These are phyloP conservation scores for Byssochlamys sp. DNA, from an alignment of 2,329 filamentous ascomycete species.

Conservation along the genomic window DNA sequence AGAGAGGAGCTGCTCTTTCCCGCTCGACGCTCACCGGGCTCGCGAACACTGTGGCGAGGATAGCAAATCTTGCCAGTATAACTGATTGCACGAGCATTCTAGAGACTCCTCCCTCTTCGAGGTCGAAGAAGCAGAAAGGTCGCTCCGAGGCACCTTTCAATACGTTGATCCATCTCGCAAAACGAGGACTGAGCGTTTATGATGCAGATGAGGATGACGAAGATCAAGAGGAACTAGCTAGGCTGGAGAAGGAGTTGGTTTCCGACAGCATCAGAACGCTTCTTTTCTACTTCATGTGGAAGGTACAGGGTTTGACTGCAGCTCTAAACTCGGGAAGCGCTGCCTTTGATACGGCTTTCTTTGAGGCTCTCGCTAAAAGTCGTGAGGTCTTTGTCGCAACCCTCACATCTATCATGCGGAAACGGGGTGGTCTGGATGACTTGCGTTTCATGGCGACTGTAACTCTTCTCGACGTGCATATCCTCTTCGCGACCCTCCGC, in stretches of 20 bases:
- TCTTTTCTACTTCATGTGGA: conserved; percentile 94
- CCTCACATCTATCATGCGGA: conserved; percentile 42
- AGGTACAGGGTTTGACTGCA: conserved; percentile 53
- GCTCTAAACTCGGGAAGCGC: conserved; percentile 46
- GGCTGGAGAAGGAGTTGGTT: conserved; percentile 69
- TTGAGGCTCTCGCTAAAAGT: conserved; percentile 57
- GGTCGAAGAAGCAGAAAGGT: conserved; percentile 31
- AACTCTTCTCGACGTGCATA: conserved; percentile 70
- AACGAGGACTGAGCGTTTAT: conserved; percentile 57
- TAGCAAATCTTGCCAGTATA: conserved; percentile 70
- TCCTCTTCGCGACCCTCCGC: conserved; percentile 65
- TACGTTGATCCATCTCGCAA: conserved; percentile 61
- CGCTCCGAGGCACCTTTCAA: conserved; percentile 44
- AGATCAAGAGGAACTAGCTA: conserved; percentile 42
- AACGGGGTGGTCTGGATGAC: conserved; percentile 56
- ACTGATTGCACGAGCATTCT: conserved; percentile 67
- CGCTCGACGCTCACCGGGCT: conserved; percentile 58
- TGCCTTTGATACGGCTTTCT: conserved; percentile 52
- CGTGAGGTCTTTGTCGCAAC: conserved; percentile 44
- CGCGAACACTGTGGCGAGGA: conserved; percentile 64
- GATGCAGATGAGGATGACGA: conserved; percentile 53
- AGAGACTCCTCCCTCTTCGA: conserved; percentile 44
- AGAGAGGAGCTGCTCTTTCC: conserved; percentile 58
- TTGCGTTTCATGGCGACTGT: conserved; percentile 67
- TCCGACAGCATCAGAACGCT: conserved; percentile 65